Percentiles rank a stretch among this genome's conserved stretches.
These are phyloP conservation scores for Boletellus sp. DNA, from an alignment of 768 basidiomycete genomes.

Conservation along the genomic window DNA sequence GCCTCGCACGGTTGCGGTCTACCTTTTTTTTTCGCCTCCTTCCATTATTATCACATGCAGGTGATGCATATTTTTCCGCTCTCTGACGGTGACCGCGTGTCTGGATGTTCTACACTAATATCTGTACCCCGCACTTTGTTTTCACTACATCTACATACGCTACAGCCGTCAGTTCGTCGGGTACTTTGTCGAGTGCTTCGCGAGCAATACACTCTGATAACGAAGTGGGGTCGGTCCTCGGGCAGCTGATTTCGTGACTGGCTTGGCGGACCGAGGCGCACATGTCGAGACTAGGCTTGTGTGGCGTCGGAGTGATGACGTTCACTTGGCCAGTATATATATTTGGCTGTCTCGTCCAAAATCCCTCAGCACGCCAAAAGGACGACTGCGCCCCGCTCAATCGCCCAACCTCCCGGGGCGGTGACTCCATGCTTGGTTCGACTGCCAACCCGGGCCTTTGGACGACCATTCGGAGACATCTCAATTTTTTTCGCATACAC, in stretches of 20 bases:
- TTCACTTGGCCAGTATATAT: neutral
- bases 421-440: constrained; percentile 7
- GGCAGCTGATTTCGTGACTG: no score
- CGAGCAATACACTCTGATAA: constrained; percentile 22
- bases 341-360: neutral
- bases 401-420: neutral
- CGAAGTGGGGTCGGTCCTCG: neutral
- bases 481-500: constrained; percentile 68
- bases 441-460: constrained; percentile 14
- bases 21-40: neutral
- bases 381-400: neutral
- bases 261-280: neutral
- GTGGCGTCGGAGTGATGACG: neutral
- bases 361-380: neutral
- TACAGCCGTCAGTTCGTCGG: constrained; percentile 22
- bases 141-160: constrained; percentile 20
- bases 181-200: constrained; percentile 17
- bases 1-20: constrained; percentile 14
- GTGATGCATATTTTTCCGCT: constrained; percentile 15
- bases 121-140: constrained; percentile 24
- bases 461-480: constrained; percentile 37
- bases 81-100: constrained; percentile 24
- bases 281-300: neutral
- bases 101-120: constrained; percentile 30
- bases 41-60: constrained; percentile 6